phyloP scores from a whole-genome alignment of 2,329 filamentous ascomycete genomes.

The Alternaria gansuensis region DNA sequence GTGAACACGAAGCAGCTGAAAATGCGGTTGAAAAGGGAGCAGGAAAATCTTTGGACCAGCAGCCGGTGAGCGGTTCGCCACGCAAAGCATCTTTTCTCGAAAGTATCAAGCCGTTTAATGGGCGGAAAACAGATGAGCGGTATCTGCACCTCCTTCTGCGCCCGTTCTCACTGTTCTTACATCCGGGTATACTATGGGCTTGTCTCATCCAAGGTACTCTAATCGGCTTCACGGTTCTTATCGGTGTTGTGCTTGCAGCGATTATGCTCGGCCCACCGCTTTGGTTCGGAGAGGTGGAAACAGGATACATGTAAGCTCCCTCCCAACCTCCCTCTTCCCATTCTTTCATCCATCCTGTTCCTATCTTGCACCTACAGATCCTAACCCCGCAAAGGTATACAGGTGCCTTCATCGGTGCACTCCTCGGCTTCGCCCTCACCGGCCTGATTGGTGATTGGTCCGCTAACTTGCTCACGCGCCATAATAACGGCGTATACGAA shows the following conservation, averaged over 20 bases:
- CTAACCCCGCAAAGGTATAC: constrained; percentile 50
- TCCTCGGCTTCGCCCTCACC: constrained; percentile 78
- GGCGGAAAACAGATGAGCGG: constrained; percentile 79
- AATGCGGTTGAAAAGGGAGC: constrained; percentile 11
- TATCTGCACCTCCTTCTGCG: constrained; percentile 73
- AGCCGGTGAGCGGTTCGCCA: constrained; percentile 45
- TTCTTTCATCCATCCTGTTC: not conserved
- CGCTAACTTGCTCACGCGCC: constrained; percentile 73
- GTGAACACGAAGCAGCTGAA: constrained; percentile 2
- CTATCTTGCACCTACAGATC: not conserved
- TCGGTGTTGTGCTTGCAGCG: constrained; percentile 80
- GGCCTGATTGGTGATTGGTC: constrained; percentile 78
- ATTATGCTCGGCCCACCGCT: constrained; percentile 84
- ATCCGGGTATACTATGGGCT: constrained; percentile 45
- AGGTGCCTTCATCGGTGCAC: constrained; percentile 82
- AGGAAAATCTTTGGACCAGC: not conserved
- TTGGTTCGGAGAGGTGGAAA: constrained; percentile 82
- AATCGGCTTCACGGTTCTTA: constrained; percentile 96
- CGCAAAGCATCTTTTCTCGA: constrained; percentile 65
- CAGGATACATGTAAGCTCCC: constrained; percentile 70
- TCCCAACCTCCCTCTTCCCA: not conserved
- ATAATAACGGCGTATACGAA: constrained; percentile 85
- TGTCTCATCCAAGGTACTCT: constrained; percentile 85
- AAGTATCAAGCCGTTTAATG: constrained; percentile 76
- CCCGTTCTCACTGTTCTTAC: constrained; percentile 51